Percentiles rank a stretch among this genome's conserved stretches.
Conservation (phyloP, 148 eudicot genomes). For the Arctostaphylos glauca region DNA sequence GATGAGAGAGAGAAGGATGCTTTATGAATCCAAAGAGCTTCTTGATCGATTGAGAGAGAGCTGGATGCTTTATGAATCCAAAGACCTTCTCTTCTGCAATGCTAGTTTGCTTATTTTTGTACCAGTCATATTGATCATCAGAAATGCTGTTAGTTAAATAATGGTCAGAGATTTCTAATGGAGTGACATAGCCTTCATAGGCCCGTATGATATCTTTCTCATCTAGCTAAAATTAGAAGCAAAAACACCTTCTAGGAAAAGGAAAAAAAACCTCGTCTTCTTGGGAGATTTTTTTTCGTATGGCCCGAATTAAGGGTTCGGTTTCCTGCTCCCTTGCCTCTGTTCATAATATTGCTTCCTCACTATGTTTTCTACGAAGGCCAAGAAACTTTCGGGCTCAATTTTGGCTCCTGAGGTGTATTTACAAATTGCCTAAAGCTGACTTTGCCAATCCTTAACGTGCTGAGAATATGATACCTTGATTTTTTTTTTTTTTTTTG, state of each 20-base stretch:
- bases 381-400: not conserved
- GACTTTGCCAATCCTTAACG: not conserved
- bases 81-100: not conserved
- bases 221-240: not conserved
- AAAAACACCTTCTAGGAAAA: not conserved
- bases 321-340: not conserved
- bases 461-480: not conserved
- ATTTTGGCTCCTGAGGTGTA: not conserved
- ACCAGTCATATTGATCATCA: not conserved
- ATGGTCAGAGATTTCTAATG: constrained; percentile 3
- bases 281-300: not conserved
- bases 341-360: not conserved
- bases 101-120: not conserved
- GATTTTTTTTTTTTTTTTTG: not conserved
- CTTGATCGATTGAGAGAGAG: too few relatives aligned
- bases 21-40: not conserved
- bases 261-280: not conserved
- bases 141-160: not conserved
- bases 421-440: not conserved
- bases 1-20: not conserved
- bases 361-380: not conserved
- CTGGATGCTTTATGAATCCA: not conserved
- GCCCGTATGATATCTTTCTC: not conserved
- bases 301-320: not conserved
- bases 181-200: not conserved